Evolutionary conservation across 805 yeast genomes (phyloP), one percentile per base, ranked within the genome.

Genomic region (Metschnikowia corniflorae): DNA sequence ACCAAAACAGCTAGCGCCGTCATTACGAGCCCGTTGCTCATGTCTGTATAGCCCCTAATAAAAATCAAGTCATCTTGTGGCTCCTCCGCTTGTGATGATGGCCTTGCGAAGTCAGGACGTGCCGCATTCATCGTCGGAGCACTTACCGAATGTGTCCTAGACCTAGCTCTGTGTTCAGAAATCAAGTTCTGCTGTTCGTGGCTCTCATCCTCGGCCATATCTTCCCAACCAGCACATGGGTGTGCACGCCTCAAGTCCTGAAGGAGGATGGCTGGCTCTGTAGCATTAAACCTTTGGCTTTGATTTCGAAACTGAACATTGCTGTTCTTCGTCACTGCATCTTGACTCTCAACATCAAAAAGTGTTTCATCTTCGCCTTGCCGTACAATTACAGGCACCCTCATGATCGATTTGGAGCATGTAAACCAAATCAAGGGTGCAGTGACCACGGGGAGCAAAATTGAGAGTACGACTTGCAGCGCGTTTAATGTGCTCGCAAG

Each of bases 381-480:
- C n/a, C 60, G 36, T 6, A 41, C 55, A 29, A 53, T 54, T 6
- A 65, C 42, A 2, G 72, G 70, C 10, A 78, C 82, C 25, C 75
- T 66, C 93, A 83, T 83, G 41, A 78, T 76, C 33, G 70, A 60
- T 50, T 77, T 78, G 34, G 75, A 75, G 43, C 86, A 77, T 0
- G 96, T 87, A 57, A 87, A 86, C 57, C 78, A 82, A 40, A 87
- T 80, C 52, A 88, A 68, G 16, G 97, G 97, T 0, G 95, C 95
- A 26, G 88, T 78, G 5, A 88, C 93, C 43, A 86, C 76, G 1
- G 97, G 97, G 39, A 88, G 68, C 35, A 89, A 75, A 46, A 89
- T 58, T 3, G 93, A 80, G 26, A 88, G 68, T 13, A 85, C 82
- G 17, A 88, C 97, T 60, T 88, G 97, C 30, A 86, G 77, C 5